These are phyloP conservation scores for Massarina eburnea DNA, from an alignment of 2,329 filamentous ascomycete species.

Conservation along the genomic window DNA sequence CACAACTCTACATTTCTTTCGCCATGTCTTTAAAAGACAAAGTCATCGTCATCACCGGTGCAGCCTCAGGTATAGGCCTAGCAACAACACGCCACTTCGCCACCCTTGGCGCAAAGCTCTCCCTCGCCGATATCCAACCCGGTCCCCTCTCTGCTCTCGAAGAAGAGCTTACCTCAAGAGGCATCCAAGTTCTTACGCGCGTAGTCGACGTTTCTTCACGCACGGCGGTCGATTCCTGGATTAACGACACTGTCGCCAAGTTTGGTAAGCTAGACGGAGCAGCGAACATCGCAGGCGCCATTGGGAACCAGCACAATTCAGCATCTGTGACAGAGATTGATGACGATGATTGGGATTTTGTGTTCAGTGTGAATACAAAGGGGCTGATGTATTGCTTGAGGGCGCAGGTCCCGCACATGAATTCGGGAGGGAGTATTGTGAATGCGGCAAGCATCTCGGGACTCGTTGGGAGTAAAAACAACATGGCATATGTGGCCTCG, in stretches of 20 bases:
- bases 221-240: constrained; percentile 55
- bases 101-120: constrained; percentile 32
- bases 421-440: constrained; percentile 41
- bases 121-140: constrained; percentile 35
- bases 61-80: constrained; percentile 34
- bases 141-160: constrained; percentile 24
- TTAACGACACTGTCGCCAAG: constrained; percentile 47
- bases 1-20: too few relatives aligned
- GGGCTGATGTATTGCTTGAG: constrained; percentile 44
- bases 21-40: constrained; percentile 33
- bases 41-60: constrained; percentile 36
- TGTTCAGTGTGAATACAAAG: constrained; percentile 43
- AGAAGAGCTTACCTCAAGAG: constrained; percentile 17
- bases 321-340: constrained; percentile 30
- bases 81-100: constrained; percentile 28
- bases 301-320: constrained; percentile 30
- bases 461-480: constrained; percentile 44
- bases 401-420: constrained; percentile 45
- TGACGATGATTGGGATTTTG: constrained; percentile 44
- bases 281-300: constrained; percentile 51
- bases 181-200: constrained; percentile 35
- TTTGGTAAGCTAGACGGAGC: constrained; percentile 50
- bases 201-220: constrained; percentile 54
- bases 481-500: constrained; percentile 39
- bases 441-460: constrained; percentile 57